These are phyloP conservation scores for Globisporangium uncinulatum DNA, from an alignment of 352 stramenopile genomes.

Conservation along the genomic window DNA sequence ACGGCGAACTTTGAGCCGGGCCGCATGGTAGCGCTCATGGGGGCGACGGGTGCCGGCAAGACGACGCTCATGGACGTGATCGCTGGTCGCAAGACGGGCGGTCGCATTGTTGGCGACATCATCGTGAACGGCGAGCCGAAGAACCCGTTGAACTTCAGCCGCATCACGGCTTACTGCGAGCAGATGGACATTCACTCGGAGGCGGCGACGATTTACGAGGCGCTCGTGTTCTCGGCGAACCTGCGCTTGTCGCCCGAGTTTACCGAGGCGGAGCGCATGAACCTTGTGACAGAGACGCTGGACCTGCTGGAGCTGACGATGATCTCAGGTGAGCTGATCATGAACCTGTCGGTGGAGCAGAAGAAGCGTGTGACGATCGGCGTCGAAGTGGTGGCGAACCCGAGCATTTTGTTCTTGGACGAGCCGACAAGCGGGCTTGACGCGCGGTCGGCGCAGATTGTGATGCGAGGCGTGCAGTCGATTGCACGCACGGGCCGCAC, in stretches of 20 bases:
- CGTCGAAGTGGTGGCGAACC: constrained; percentile 91
- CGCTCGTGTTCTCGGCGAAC: constrained; percentile 86
- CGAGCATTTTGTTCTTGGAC: constrained; percentile 92
- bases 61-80: constrained; percentile 53
- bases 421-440: constrained; percentile 90
- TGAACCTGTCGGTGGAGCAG: constrained; percentile 79
- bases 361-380: constrained; percentile 93
- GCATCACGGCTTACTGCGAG: constrained; percentile 61
- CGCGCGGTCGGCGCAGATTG: constrained; percentile 67
- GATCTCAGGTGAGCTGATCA: constrained; percentile 42
- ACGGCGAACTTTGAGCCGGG: constrained; percentile 32
- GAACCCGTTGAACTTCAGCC: constrained; percentile 20
- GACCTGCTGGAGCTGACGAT: constrained; percentile 46
- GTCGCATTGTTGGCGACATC: constrained; percentile 67
- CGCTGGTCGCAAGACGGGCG: constrained; percentile 39
- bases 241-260: constrained; percentile 67
- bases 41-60: constrained; percentile 51
- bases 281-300: constrained; percentile 49
- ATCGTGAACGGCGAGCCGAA: constrained; percentile 76
- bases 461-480: constrained; percentile 82
- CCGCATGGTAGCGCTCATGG: constrained; percentile 63
- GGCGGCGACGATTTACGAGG: constrained; percentile 72
- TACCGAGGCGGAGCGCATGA: constrained; percentile 30
- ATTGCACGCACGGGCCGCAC: constrained; percentile 86
- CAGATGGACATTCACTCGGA: constrained; percentile 88